phyloP scores from a whole-genome alignment of 169 alveolate species.

The Neospora caninum region DNA sequence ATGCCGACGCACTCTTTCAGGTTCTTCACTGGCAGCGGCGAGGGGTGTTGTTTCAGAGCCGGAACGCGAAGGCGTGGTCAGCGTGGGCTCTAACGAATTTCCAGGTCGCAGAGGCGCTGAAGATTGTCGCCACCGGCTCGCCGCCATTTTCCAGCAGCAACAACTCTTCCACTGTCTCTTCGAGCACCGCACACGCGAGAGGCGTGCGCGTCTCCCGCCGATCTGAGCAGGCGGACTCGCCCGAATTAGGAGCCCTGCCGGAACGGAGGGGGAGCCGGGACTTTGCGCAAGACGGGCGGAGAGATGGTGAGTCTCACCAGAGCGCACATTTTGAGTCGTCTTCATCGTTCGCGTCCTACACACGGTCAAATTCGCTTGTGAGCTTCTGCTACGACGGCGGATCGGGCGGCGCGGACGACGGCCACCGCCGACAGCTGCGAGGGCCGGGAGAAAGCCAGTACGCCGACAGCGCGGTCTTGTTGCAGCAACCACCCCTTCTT shows the following conservation, averaged over 20 bases:
- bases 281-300: background rate
- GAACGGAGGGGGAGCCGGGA: background rate
- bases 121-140: background rate
- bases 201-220: background rate
- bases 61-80: slow-evolving; percentile 88
- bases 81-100: slow-evolving; percentile 85
- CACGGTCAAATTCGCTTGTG: background rate
- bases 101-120: slow-evolving; percentile 74
- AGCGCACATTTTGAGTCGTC: background rate
- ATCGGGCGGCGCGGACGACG: background rate
- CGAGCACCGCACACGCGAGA: background rate
- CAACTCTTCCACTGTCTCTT: background rate
- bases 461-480: slow-evolving; percentile 12
- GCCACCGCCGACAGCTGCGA: background rate
- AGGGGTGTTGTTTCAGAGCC: background rate
- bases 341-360: background rate
- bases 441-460: background rate
- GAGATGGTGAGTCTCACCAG: background rate
- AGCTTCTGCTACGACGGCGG: too few relatives aligned
- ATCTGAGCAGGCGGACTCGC: background rate
- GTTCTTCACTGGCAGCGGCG: slow-evolving; percentile 31
- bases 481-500: slow-evolving; percentile 25
- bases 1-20: slow-evolving; percentile 13
- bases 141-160: background rate
- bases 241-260: background rate